Percentiles rank a stretch among this genome's conserved stretches.
Evolutionary conservation across 2,329 filamentous ascomycete species (phyloP).

Genomic region (Diaporthe capsici): DNA sequence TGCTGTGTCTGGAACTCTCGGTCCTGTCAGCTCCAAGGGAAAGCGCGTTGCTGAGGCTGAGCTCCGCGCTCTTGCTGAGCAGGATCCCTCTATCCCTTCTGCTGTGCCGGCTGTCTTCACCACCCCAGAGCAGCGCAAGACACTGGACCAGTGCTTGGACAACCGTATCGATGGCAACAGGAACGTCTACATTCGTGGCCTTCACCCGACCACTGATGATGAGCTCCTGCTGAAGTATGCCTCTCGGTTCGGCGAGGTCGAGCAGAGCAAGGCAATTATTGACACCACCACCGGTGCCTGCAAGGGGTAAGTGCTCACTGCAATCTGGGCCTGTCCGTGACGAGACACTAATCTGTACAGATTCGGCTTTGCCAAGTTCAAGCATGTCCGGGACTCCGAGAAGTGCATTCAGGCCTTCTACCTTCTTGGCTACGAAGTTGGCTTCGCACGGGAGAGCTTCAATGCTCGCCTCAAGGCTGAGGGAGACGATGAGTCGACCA

Average conservation of each 20-base stretch:
- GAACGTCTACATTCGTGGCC: constrained; percentile 97
- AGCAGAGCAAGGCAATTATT: constrained; percentile 98
- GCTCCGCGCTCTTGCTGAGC: constrained; percentile 76
- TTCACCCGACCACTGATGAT: constrained; percentile 95
- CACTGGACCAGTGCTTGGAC: constrained; percentile 92
- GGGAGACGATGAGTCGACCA: constrained; percentile 89
- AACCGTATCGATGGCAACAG: constrained; percentile 93
- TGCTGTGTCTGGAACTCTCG: constrained; percentile 56
- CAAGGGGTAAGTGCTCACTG: constrained; percentile 80
- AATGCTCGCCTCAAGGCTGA: constrained; percentile 98
- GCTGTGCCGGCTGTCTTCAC: constrained; percentile 93
- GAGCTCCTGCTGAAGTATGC: constrained; percentile 88
- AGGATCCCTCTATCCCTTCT: constrained; percentile 86
- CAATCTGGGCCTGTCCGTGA: neutral
- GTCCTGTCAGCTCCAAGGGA: constrained; percentile 58
- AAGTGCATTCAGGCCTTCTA: constrained; percentile 97
- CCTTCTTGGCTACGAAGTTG: constrained; percentile 95
- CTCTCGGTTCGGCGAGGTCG: constrained; percentile 89
- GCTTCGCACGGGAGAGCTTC: constrained; percentile 98
- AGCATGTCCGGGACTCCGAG: constrained; percentile 88
- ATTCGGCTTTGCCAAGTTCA: constrained; percentile 98
- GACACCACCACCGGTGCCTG: constrained; percentile 93
- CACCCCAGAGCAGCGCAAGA: constrained; percentile 87
- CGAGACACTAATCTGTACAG: constrained; percentile 63
- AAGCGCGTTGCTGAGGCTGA: constrained; percentile 59